A percentile compares a stretch with the other conserved stretches of the same genome.
Conservation (phyloP, 371 early-diverging fungal genomes). For the Mucor saturninus region DNA sequence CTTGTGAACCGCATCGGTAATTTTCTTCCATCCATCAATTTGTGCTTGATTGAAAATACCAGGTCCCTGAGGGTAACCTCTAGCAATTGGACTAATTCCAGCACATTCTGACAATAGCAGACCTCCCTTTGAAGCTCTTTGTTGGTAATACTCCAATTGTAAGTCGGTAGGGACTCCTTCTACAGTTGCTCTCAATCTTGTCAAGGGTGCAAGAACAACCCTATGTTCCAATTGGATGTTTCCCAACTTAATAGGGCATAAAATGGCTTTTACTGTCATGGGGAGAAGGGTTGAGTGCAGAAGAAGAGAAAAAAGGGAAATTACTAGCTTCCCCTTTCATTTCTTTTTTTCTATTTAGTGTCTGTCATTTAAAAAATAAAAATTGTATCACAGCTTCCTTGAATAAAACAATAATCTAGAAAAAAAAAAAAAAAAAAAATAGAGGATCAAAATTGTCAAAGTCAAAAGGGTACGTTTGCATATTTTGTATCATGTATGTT, state of each 20-base stretch:
- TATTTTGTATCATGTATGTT: too few species aligned
- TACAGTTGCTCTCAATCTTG: constrained; percentile 42
- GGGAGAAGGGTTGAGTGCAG: not conserved
- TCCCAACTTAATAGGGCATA: constrained; percentile 41
- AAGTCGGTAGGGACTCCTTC: constrained; percentile 48
- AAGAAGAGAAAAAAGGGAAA: too few species aligned
- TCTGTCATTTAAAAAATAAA: too few species aligned
- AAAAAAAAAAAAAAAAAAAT: too few species aligned
- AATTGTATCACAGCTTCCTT: too few species aligned
- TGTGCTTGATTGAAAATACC: constrained; percentile 56
- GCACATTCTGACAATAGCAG: constrained; percentile 63
- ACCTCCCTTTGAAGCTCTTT: constrained; percentile 61
- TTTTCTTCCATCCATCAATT: constrained; percentile 58
- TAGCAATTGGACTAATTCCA: constrained; percentile 42
- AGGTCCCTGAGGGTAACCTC: constrained; percentile 40
- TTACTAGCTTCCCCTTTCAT: too few species aligned
- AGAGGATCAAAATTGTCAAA: too few species aligned
- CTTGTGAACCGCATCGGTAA: constrained; percentile 61
- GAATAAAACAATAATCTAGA: too few species aligned
- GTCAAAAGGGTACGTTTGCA: too few species aligned
- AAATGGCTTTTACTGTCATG: constrained; percentile 14
- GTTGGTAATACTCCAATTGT: constrained; percentile 57
- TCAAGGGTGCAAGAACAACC: constrained; percentile 61
- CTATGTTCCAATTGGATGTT: constrained; percentile 47
- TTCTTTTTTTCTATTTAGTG: too few species aligned